These are phyloP conservation scores for Yamadazyma ubonensis DNA, from an alignment of 805 yeast genomes.

Conservation along the genomic window DNA sequence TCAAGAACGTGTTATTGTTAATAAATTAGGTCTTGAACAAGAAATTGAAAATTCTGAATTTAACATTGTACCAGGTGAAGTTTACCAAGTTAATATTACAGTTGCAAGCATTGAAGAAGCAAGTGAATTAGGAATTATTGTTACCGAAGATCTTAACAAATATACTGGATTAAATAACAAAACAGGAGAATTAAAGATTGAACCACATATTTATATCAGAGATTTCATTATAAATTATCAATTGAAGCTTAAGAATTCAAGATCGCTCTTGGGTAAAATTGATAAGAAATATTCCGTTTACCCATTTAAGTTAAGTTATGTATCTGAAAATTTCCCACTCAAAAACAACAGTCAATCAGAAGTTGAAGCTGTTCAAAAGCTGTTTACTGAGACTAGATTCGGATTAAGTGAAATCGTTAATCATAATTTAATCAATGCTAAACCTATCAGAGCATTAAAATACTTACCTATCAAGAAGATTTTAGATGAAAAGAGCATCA, in stretches of 20 bases:
- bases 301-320: slow-evolving; percentile 84
- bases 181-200: slow-evolving; percentile 50
- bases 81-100: slow-evolving; percentile 76
- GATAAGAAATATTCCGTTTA: slow-evolving; percentile 79
- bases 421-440: slow-evolving; percentile 72
- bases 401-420: slow-evolving; percentile 81
- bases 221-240: slow-evolving; percentile 83
- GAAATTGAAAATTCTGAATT: slow-evolving; percentile 3
- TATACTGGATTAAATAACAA: slow-evolving; percentile 62
- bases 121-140: slow-evolving; percentile 62
- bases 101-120: slow-evolving; percentile 65
- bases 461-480: slow-evolving; percentile 70
- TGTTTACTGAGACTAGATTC: slow-evolving; percentile 60
- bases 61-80: slow-evolving; percentile 75
- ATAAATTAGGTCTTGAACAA: slow-evolving; percentile 20
- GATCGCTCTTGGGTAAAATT: slow-evolving; percentile 65
- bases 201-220: slow-evolving; percentile 74
- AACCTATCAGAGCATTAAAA: slow-evolving; percentile 69
- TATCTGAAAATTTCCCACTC: slow-evolving; percentile 63
- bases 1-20: slow-evolving; percentile 62
- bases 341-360: slow-evolving; percentile 40
- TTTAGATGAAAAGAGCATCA: slow-evolving; percentile 46
- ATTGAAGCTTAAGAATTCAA: slow-evolving; percentile 71
- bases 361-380: slow-evolving; percentile 48
- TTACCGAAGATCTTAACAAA: slow-evolving; percentile 65